phyloP scores from a whole-genome alignment of 2,329 filamentous ascomycete species.

The Dothistroma pini region DNA sequence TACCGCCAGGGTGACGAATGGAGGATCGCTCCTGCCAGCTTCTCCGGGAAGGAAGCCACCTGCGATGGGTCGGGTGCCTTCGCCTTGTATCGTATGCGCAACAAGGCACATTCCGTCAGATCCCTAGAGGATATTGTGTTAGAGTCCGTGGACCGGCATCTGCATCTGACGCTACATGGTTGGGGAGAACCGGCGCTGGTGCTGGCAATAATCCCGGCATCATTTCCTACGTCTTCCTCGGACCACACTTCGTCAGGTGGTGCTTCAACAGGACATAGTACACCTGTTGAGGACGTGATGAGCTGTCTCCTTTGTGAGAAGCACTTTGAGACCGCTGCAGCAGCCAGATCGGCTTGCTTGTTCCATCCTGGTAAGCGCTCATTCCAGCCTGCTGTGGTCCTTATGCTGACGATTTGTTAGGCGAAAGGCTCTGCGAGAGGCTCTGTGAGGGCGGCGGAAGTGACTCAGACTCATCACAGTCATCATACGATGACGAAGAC shows the following conservation, averaged over 20 bases:
- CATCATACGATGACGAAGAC: not conserved
- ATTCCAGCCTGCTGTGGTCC: not conserved
- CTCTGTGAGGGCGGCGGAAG: not conserved
- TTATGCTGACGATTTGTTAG: not conserved
- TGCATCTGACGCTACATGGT: not conserved
- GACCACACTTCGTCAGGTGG: not conserved
- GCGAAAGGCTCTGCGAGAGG: not conserved
- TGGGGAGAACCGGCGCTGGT: not conserved
- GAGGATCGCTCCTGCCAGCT: not conserved
- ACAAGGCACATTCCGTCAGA: not conserved
- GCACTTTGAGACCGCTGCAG: not conserved
- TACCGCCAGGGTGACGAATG: not conserved
- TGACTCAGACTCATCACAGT: not conserved
- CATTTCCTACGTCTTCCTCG: not conserved
- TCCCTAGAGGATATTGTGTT: no score
- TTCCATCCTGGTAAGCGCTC: not conserved
- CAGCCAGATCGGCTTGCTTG: not conserved
- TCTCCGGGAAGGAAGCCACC: not conserved
- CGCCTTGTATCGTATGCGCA: not conserved
- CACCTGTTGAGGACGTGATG: not conserved
- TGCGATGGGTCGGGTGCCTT: not conserved
- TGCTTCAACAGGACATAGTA: not conserved
- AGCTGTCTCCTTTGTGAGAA: not conserved
- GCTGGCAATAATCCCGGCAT: not conserved
- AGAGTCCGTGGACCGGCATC: not conserved